A percentile compares a stretch with the other conserved stretches of the same genome.
Evolutionary conservation across 2,329 filamentous ascomycete species (phyloP).

Genomic region (Sclerotiophoma versabilis): DNA sequence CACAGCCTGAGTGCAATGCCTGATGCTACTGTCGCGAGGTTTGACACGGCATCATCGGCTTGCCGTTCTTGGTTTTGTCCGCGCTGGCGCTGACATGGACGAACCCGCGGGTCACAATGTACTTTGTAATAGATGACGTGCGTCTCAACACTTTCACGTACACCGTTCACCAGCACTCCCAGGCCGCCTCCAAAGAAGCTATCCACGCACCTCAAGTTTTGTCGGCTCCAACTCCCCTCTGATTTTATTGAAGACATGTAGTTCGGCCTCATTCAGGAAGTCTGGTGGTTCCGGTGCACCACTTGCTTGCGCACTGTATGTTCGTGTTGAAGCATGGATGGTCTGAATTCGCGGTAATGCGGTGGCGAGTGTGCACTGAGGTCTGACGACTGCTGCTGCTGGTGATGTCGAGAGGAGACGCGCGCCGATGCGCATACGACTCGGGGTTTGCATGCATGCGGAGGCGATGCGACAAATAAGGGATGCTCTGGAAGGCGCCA

Average conservation of each 20-base stretch:
- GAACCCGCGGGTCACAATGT: neutral
- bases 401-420: slow-evolving; percentile 29
- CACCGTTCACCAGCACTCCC: slow-evolving; percentile 8
- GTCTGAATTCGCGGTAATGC: slow-evolving; percentile 1
- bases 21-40: neutral
- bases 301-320: slow-evolving; percentile 35
- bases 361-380: slow-evolving; percentile 11
- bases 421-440: slow-evolving; percentile 16
- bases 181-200: slow-evolving; percentile 3
- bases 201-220: slow-evolving; percentile 54
- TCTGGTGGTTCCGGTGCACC: slow-evolving; percentile 51
- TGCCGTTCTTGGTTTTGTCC: neutral
- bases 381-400: slow-evolving; percentile 6
- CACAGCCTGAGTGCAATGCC: neutral
- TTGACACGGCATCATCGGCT: neutral
- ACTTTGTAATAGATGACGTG: slow-evolving; percentile 14
- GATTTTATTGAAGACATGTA: slow-evolving; percentile 57
- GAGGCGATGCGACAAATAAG: slow-evolving; percentile 32
- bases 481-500: slow-evolving; percentile 46
- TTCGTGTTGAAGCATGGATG: slow-evolving; percentile 8
- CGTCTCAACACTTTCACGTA: slow-evolving; percentile 16
- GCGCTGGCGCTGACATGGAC: neutral
- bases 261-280: slow-evolving; percentile 56
- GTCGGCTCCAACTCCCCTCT: slow-evolving; percentile 52
- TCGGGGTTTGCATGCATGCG: slow-evolving; percentile 24